phyloP scores from a whole-genome alignment of 805 yeast species.

The Nakazawaea ambrosiae region DNA sequence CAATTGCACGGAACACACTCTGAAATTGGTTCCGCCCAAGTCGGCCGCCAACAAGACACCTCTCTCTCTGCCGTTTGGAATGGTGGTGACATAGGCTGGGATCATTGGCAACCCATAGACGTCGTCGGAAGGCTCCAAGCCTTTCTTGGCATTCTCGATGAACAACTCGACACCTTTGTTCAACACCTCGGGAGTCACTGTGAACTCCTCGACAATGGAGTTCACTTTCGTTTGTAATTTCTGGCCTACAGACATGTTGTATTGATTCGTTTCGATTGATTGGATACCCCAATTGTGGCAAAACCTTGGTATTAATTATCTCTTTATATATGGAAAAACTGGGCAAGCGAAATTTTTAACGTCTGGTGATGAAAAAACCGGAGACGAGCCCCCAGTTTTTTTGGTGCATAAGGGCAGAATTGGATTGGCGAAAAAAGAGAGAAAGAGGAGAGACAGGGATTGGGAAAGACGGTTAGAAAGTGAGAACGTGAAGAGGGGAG shows the following conservation, averaged over 20 bases:
- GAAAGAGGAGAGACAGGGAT: too few relatives aligned
- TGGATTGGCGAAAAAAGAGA: too few relatives aligned
- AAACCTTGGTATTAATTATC: neutral
- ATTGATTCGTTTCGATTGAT: too few relatives aligned
- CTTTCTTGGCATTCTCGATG: conserved; percentile 53
- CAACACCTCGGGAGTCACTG: conserved; percentile 34
- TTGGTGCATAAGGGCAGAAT: too few relatives aligned
- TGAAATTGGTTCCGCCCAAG: conserved; percentile 92
- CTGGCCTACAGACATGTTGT: conserved; percentile 2
- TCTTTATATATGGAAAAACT: neutral
- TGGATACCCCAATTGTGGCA: too few relatives aligned
- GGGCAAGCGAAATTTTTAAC: too few relatives aligned
- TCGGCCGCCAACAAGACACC: conserved; percentile 89
- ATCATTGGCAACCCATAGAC: conserved; percentile 75
- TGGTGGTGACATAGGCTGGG: conserved; percentile 79
- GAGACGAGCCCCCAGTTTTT: neutral
- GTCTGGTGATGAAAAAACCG: conserved; percentile 2
- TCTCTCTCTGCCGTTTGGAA: conserved; percentile 80
- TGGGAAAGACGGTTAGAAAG: too few relatives aligned
- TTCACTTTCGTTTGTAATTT: conserved; percentile 21
- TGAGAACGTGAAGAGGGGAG: too few relatives aligned
- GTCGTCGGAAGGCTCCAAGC: conserved; percentile 38
- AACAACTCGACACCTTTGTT: conserved; percentile 47
- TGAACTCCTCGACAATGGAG: conserved; percentile 33
- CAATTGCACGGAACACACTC: conserved; percentile 83